Conservation (phyloP, 352 stramenopile genomes). For the Elongisporangium undulatum region DNA sequence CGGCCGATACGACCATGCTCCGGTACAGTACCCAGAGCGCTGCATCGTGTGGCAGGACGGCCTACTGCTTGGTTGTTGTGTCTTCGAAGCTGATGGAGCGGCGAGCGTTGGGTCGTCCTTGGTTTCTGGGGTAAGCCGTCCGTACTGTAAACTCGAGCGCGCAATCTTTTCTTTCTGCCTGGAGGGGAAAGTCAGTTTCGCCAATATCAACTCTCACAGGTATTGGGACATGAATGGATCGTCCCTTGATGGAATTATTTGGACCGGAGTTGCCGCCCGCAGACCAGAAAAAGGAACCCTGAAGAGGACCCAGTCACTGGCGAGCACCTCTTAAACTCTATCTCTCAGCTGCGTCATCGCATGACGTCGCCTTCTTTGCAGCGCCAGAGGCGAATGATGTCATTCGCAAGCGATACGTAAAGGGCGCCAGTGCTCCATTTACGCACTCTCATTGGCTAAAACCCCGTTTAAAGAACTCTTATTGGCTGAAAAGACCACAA, state of each 20-base stretch:
- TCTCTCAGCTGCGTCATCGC: conserved; percentile 14
- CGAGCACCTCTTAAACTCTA: conserved; percentile 13
- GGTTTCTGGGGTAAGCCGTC: too few species aligned
- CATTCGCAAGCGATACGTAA: conserved; percentile 7
- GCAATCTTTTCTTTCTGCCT: background rate
- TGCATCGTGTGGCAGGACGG: background rate
- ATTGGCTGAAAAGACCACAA: conserved; percentile 10
- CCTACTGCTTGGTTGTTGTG: too few species aligned
- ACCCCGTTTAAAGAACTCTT: background rate
- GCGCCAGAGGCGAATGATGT: conserved; percentile 13
- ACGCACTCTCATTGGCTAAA: conserved; percentile 10
- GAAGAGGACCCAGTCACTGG: background rate
- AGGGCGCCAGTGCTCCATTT: conserved; percentile 3
- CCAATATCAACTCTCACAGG: conserved; percentile 6
- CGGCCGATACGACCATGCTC: background rate
- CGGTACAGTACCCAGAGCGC: background rate
- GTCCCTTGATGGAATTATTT: background rate
- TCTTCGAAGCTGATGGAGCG: background rate
- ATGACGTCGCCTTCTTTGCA: conserved; percentile 10
- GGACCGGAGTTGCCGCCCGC: background rate
- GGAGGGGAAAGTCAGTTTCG: background rate
- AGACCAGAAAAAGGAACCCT: conserved; percentile 1
- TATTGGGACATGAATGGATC: background rate
- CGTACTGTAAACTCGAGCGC: background rate
- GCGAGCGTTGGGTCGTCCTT: background rate